Conservation (phyloP, 2,329 filamentous ascomycete genomes). For the Dothideomycetes sp. region DNA sequence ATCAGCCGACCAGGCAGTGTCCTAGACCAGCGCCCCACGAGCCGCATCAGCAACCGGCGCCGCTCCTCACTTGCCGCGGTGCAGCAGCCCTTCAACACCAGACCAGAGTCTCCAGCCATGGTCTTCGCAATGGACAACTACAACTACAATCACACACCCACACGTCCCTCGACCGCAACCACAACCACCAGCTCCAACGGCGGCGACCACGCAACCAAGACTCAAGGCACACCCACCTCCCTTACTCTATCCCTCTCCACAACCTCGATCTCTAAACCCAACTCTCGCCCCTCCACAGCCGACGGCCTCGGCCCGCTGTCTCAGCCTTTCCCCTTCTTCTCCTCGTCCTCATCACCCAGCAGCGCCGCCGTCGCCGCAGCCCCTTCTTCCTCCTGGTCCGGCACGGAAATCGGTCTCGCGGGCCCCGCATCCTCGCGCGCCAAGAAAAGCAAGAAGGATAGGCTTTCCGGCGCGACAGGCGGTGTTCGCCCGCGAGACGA, state of each 20-base stretch:
- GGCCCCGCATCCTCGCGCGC: conserved; percentile 49
- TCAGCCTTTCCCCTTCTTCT: too few species aligned
- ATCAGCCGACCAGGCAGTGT: conserved; percentile 8
- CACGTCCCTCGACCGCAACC: too few species aligned
- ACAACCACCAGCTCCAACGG: too few species aligned
- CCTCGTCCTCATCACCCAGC: too few species aligned
- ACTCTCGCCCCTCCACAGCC: conserved; percentile 10
- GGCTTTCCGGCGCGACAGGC: too few species aligned
- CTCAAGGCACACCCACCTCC: not conserved
- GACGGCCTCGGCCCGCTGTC: conserved; percentile 13
- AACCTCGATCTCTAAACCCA: conserved; percentile 2
- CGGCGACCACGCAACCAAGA: too few species aligned
- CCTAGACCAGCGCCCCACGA: conserved; percentile 7
- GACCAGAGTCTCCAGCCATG: not conserved
- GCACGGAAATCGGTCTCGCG: conserved; percentile 51
- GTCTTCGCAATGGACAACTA: not conserved
- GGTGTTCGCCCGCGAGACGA: too few species aligned
- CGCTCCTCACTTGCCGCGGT: conserved; percentile 4
- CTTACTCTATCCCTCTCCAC: conserved; percentile 2
- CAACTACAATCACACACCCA: too few species aligned
- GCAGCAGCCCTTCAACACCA: not conserved
- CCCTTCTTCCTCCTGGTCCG: conserved; percentile 21
- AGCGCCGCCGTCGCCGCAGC: conserved; percentile 15
- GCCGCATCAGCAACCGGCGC: conserved; percentile 7
- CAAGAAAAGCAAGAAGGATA: too few species aligned